phyloP scores from a whole-genome alignment of 805 yeast species.

The Clavispora asparagi region DNA sequence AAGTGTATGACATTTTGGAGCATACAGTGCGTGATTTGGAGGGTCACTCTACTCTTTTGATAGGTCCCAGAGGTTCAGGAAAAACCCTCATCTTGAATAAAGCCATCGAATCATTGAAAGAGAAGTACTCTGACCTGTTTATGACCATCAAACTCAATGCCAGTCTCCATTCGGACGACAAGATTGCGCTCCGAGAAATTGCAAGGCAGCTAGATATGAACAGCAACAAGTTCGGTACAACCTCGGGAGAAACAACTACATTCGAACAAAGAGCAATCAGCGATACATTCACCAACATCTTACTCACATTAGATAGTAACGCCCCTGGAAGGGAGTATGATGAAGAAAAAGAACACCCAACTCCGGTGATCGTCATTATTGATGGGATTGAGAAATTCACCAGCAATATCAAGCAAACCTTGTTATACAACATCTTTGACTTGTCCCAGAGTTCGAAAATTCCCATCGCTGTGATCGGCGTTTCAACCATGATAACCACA shows the following conservation, averaged over 20 bases:
- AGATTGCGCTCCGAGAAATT: constrained; percentile 74
- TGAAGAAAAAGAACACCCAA: constrained; percentile 15
- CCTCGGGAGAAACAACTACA: constrained; percentile 12
- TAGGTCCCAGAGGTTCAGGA: constrained; percentile 80
- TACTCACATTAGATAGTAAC: constrained; percentile 35
- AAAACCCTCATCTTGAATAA: constrained; percentile 60
- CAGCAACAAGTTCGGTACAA: constrained; percentile 12
- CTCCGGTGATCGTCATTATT: constrained; percentile 69
- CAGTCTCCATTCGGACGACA: constrained; percentile 66
- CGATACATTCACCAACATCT: constrained; percentile 56
- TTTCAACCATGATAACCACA: constrained; percentile 68
- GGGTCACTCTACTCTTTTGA: constrained; percentile 73
- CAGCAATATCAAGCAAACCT: constrained; percentile 66
- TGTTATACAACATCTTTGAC: constrained; percentile 84
- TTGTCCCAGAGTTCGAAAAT: constrained; percentile 64
- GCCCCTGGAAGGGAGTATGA: constrained; percentile 28
- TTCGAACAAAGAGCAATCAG: constrained; percentile 51
- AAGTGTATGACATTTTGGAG: constrained; percentile 53
- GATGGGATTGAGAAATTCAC: constrained; percentile 86
- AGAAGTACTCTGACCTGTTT: constrained; percentile 44
- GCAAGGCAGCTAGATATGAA: constrained; percentile 71
- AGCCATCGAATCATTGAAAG: constrained; percentile 44
- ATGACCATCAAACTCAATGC: constrained; percentile 67
- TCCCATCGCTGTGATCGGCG: constrained; percentile 79
- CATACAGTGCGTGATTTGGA: constrained; percentile 64